These are phyloP conservation scores for Sphagnum tenellum DNA, from an alignment of 225 moss, liverwort and hornwort genomes.

Conservation along the genomic window DNA sequence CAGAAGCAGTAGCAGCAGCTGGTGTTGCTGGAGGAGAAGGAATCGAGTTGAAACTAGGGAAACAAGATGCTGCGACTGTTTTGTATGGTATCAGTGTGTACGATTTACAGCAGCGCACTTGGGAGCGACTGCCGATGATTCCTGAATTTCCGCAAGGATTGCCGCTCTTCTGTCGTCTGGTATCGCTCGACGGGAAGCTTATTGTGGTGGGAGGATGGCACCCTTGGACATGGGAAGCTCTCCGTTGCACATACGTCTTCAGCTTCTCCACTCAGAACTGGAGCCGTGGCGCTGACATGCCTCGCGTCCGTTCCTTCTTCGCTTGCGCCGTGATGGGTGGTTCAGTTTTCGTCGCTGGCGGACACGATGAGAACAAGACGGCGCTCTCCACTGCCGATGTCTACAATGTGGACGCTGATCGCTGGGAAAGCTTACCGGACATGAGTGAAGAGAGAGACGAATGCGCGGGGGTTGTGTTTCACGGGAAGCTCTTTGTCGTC, in stretches of 20 bases:
- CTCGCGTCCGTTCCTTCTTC: conserved; percentile 53
- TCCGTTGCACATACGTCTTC: conserved; percentile 56
- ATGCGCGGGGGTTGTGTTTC: conserved; percentile 55
- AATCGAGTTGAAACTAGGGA: too few species aligned
- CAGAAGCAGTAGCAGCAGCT: conserved; percentile 1
- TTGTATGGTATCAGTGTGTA: conserved; percentile 57
- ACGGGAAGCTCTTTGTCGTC: conserved; percentile 43
- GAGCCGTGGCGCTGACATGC: conserved; percentile 68
- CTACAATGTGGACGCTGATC: conserved; percentile 33
- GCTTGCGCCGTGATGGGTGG: conserved; percentile 48
- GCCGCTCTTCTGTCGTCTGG: conserved; percentile 62
- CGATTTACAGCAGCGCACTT: conserved; percentile 34
- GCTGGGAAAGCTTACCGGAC: conserved; percentile 42
- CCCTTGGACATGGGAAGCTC: conserved; percentile 64
- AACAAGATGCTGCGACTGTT: conserved; percentile 15
- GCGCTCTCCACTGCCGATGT: conserved; percentile 63
- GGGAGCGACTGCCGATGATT: conserved; percentile 63
- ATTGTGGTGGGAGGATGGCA: conserved; percentile 79
- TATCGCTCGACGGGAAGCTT: conserved; percentile 44
- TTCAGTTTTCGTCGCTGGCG: conserved; percentile 56
- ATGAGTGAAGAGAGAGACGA: conserved; percentile 85
- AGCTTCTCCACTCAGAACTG: conserved; percentile 54
- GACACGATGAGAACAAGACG: conserved; percentile 81
- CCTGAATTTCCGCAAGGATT: conserved; percentile 55
- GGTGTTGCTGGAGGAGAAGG: too few species aligned